Percentiles rank a stretch among this genome's conserved stretches.
phyloP scores from a whole-genome alignment of 805 yeast species.

The Wickerhamiella hasegawae region DNA sequence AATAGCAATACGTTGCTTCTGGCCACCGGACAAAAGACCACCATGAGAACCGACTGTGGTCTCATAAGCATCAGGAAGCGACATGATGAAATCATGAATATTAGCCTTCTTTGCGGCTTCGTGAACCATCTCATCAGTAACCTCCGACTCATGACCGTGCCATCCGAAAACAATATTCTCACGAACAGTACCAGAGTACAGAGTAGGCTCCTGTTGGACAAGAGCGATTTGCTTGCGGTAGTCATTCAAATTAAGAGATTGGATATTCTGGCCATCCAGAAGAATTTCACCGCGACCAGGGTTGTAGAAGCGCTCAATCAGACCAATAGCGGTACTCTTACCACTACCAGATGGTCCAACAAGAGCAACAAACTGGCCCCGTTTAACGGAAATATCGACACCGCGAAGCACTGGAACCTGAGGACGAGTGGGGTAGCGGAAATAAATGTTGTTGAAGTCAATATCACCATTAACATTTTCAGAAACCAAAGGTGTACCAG shows the following conservation, averaged over 20 bases:
- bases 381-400: slow-evolving; percentile 32
- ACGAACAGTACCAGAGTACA: slow-evolving; percentile 37
- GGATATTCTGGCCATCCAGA: slow-evolving; percentile 37
- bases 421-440: slow-evolving; percentile 50
- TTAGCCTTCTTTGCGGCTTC: slow-evolving; percentile 37
- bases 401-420: slow-evolving; percentile 34
- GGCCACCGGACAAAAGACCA: slow-evolving; percentile 54
- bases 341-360: slow-evolving; percentile 56
- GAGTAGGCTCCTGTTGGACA: slow-evolving; percentile 47
- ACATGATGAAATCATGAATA: slow-evolving; percentile 37
- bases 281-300: slow-evolving; percentile 32
- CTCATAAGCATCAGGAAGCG: slow-evolving; percentile 45
- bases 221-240: slow-evolving; percentile 38
- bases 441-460: slow-evolving; percentile 38
- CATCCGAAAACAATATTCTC: slow-evolving; percentile 42
- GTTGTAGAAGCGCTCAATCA: slow-evolving; percentile 35
- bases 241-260: slow-evolving; percentile 31
- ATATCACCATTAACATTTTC: slow-evolving; percentile 32
- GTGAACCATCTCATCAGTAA: slow-evolving; percentile 29
- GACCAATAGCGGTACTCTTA: slow-evolving; percentile 40
- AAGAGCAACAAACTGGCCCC: slow-evolving; percentile 42
- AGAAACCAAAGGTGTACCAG: slow-evolving; percentile 20
- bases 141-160: slow-evolving; percentile 16
- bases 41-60: slow-evolving; percentile 42
- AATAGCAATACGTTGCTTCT: slow-evolving; percentile 61